Conservation (phyloP, 305 asterid genomes). For the Vinca major region DNA sequence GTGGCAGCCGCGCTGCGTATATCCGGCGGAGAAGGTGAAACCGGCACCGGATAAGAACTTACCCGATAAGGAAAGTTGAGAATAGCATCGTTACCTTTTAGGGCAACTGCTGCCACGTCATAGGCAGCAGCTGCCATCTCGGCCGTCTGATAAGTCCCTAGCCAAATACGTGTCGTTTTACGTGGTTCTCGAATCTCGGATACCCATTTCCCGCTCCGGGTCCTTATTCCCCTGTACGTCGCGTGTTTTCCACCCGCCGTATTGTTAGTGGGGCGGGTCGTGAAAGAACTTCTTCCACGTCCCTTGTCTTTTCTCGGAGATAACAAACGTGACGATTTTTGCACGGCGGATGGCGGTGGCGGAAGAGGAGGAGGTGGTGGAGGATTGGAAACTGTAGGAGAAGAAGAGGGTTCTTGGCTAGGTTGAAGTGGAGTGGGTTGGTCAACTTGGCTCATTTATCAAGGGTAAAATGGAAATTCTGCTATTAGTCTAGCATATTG, state of each 20-base stretch:
- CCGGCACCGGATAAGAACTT: slow-evolving; percentile 39
- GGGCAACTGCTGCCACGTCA: slow-evolving; percentile 31
- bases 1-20: slow-evolving; percentile 49
- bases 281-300: background rate
- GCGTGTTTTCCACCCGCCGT: slow-evolving; percentile 19
- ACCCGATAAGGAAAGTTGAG: slow-evolving; percentile 37
- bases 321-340: background rate
- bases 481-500: too few relatives aligned
- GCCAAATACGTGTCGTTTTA: slow-evolving; percentile 71
- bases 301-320: slow-evolving; percentile 4
- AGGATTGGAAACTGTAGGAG: slow-evolving; percentile 2
- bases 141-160: slow-evolving; percentile 57
- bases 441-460: slow-evolving; percentile 1
- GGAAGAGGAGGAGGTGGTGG: background rate
- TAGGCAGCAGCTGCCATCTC: slow-evolving; percentile 40
- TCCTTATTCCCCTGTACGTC: slow-evolving; percentile 25
- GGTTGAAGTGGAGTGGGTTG: slow-evolving; percentile 6
- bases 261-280: background rate
- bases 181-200: slow-evolving; percentile 74
- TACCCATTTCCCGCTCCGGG: slow-evolving; percentile 34
- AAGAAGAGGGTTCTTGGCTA: slow-evolving; percentile 9
- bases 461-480: too few relatives aligned
- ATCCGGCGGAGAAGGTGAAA: slow-evolving; percentile 38
- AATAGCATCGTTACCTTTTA: slow-evolving; percentile 28
- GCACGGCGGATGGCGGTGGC: background rate